Evolutionary conservation across 2,329 filamentous ascomycete species (phyloP).

Genomic region (Aspergillus tamarii): DNA sequence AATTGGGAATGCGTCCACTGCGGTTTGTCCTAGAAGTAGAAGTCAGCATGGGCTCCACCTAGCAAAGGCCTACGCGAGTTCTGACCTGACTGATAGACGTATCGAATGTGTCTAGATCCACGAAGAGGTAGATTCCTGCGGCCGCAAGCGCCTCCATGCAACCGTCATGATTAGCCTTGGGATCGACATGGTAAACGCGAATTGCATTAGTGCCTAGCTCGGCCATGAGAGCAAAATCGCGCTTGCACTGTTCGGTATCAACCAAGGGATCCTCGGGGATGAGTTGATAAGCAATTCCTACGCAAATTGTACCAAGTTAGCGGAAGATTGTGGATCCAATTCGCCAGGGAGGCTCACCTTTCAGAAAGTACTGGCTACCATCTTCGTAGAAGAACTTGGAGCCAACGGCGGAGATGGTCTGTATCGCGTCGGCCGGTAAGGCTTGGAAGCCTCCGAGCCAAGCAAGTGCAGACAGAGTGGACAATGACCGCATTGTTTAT

Average conservation of each 20-base stretch:
- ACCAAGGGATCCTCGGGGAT: conserved; percentile 74
- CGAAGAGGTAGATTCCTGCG: conserved; percentile 79
- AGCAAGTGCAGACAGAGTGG: conserved; percentile 20
- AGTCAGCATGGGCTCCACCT: conserved; percentile 11
- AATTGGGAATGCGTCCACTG: conserved; percentile 75
- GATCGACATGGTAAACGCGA: conserved; percentile 85
- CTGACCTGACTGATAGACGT: conserved; percentile 49
- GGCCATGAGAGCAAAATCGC: conserved; percentile 77
- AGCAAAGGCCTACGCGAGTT: background rate
- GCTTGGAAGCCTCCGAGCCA: conserved; percentile 30
- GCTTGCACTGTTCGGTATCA: conserved; percentile 73
- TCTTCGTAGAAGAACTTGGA: conserved; percentile 85
- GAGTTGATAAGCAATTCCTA: conserved; percentile 74
- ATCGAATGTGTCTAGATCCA: conserved; percentile 69
- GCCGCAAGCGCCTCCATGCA: conserved; percentile 83
- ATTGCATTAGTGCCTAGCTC: conserved; percentile 80
- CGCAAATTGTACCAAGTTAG: conserved; percentile 8
- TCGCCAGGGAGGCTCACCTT: conserved; percentile 58
- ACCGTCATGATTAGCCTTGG: conserved; percentile 68
- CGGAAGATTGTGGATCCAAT: background rate
- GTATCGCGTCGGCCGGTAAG: conserved; percentile 46
- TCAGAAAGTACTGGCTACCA: conserved; percentile 81
- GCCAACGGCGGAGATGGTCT: conserved; percentile 65
- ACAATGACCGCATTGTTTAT: background rate
- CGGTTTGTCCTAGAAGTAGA: conserved; percentile 53